These are phyloP conservation scores for Lantana camara DNA, from an alignment of 257 asterid species.

Conservation along the genomic window DNA sequence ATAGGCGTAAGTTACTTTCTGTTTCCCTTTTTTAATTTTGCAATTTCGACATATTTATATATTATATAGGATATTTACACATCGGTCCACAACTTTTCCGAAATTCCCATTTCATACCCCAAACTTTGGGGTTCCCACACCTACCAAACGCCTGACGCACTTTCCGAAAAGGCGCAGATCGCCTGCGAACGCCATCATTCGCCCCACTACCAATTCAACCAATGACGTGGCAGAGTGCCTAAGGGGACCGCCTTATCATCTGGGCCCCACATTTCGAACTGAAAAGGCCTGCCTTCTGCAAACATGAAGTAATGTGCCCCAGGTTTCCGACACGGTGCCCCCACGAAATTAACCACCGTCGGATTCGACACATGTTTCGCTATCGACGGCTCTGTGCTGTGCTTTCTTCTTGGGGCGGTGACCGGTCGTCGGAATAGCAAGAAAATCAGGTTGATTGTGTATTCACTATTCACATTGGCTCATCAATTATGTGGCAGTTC, in stretches of 20 bases:
- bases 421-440: neutral
- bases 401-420: neutral
- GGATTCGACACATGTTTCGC: slow-evolving; percentile 11
- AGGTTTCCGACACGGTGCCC: slow-evolving; percentile 12
- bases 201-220: neutral
- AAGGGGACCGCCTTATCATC: slow-evolving; percentile 17
- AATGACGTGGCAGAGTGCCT: slow-evolving; percentile 21
- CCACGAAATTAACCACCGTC: slow-evolving; percentile 27
- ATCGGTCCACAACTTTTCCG: too few species aligned
- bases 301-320: slow-evolving; percentile 12
- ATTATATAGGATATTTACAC: too few species aligned
- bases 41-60: too few species aligned
- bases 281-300: neutral
- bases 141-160: neutral
- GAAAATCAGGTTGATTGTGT: neutral
- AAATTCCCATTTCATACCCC: too few species aligned
- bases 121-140: neutral
- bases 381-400: slow-evolving; percentile 16
- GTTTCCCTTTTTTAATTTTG: too few species aligned
- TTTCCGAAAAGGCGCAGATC: neutral
- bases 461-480: too few species aligned
- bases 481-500: too few species aligned
- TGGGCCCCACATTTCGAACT: slow-evolving; percentile 1
- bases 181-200: slow-evolving; percentile 18
- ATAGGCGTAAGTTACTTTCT: too few species aligned